Percentiles rank a stretch among this genome's conserved stretches.
Conservation (phyloP, 2,329 filamentous ascomycete species). For the Madurella mycetomatis region DNA sequence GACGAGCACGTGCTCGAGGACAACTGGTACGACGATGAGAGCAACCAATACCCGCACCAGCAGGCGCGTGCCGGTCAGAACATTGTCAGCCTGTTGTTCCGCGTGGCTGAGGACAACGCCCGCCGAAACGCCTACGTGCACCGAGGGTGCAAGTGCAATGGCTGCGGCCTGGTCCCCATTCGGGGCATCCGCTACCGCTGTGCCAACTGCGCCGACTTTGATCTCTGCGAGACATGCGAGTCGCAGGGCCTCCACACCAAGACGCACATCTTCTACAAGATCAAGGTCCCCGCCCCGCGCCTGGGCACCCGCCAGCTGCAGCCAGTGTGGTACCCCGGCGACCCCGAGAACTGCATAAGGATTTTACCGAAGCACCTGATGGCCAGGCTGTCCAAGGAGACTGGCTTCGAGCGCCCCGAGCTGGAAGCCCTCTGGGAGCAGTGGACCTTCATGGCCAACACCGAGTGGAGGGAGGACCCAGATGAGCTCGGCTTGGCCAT, state of each 20-base stretch:
- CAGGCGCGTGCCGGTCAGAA: constrained; percentile 64
- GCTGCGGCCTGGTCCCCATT: constrained; percentile 82
- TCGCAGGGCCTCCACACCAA: constrained; percentile 72
- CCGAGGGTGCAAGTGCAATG: constrained; percentile 86
- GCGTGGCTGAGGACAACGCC: constrained; percentile 91
- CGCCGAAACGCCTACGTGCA: constrained; percentile 86
- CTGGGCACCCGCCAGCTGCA: constrained; percentile 77
- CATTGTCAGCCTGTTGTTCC: constrained; percentile 78
- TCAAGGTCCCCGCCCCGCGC: constrained; percentile 81
- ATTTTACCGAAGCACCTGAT: constrained; percentile 65
- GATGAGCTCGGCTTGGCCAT: constrained; percentile 75
- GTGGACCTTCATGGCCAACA: constrained; percentile 89
- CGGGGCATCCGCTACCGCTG: constrained; percentile 90
- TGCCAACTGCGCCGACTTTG: constrained; percentile 92
- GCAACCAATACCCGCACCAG: constrained; percentile 38
- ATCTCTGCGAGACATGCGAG: constrained; percentile 92
- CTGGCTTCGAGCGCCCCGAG: constrained; percentile 77
- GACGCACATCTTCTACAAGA: constrained; percentile 95
- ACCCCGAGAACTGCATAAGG: constrained; percentile 66
- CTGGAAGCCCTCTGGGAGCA: constrained; percentile 95
- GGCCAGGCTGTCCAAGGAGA: constrained; percentile 64
- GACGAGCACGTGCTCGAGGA: constrained; percentile 37
- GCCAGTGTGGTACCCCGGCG: constrained; percentile 82
- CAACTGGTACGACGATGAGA: constrained; percentile 50
- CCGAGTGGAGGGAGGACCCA: constrained; percentile 77